A percentile compares a stretch with the other conserved stretches of the same genome.
Evolutionary conservation across 108 stramenopile genomes (phyloP).

Genomic region (Cylindrotheca fusiformis): DNA sequence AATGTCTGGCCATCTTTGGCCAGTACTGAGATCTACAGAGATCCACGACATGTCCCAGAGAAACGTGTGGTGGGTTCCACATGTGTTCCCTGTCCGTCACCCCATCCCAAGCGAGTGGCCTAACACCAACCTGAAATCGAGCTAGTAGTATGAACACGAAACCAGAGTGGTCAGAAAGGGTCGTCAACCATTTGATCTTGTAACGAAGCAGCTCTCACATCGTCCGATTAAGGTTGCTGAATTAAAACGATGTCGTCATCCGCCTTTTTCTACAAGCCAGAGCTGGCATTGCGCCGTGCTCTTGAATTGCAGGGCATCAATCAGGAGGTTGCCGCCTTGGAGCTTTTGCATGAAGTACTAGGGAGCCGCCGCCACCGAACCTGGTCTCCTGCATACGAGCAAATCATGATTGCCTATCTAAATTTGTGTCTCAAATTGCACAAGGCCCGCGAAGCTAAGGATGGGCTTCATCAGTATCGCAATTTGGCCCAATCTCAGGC

Average conservation of each 20-base stretch:
- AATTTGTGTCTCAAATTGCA: conserved; percentile 90
- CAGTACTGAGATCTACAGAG: no score
- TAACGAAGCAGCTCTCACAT: no score
- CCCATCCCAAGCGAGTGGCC: no score
- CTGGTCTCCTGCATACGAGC: conserved; percentile 93
- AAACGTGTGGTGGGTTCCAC: background rate
- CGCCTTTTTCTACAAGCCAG: conserved; percentile 61
- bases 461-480: conserved; percentile 97
- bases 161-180: no score
- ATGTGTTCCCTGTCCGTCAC: background rate
- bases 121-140: no score
- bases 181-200: no score
- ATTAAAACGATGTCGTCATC: conserved; percentile 33
- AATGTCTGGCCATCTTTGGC: no score
- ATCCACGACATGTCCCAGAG: no score
- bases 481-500: conserved; percentile 91
- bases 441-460: conserved; percentile 91
- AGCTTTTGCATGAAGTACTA: conserved; percentile 79
- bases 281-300: conserved; percentile 73
- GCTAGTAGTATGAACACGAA: no score
- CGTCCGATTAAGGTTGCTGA: no score
- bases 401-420: conserved; percentile 92
- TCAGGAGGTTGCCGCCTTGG: conserved; percentile 62
- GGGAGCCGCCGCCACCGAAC: conserved; percentile 82
- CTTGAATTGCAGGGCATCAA: conserved; percentile 62